A percentile compares a stretch with the other conserved stretches of the same genome.
Conservation (phyloP, 176 grass and related monocot species). For the Avena sativa region DNA sequence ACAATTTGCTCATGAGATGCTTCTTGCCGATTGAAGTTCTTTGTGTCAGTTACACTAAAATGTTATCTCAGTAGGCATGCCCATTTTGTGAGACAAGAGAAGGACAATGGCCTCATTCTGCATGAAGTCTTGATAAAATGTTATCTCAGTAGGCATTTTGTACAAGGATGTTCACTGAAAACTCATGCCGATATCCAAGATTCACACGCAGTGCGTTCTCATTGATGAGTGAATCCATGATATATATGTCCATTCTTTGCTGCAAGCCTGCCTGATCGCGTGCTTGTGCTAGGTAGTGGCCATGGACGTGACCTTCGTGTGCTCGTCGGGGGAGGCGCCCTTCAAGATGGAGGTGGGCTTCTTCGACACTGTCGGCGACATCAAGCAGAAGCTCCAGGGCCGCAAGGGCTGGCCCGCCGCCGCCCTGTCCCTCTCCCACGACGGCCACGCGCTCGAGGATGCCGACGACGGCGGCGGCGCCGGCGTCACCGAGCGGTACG, state of each 20-base stretch:
- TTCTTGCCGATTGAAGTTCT: background rate
- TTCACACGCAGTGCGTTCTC: background rate
- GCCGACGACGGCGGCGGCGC: background rate
- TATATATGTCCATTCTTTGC: background rate
- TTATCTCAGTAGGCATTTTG: too few species aligned
- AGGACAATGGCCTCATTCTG: background rate
- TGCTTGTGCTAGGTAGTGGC: background rate
- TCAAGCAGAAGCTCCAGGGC: constrained; percentile 68
- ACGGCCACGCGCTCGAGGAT: constrained; percentile 41
- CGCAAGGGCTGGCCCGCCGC: constrained; percentile 47
- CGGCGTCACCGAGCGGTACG: constrained; percentile 38
- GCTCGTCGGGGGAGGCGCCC: constrained; percentile 40
- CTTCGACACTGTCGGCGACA: constrained; percentile 71
- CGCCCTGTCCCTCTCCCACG: constrained; percentile 45
- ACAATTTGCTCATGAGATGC: constrained; percentile 29
- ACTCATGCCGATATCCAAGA: background rate
- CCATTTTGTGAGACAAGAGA: constrained; percentile 3
- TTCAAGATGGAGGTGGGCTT: constrained; percentile 75
- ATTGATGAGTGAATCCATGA: background rate
- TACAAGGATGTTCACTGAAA: background rate
- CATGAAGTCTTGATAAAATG: background rate
- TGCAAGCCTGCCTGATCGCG: background rate
- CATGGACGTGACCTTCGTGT: constrained; percentile 74
- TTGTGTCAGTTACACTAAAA: background rate
- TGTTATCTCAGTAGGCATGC: background rate